phyloP scores from a whole-genome alignment of 257 asterid genomes.

The Plantago elongata region DNA sequence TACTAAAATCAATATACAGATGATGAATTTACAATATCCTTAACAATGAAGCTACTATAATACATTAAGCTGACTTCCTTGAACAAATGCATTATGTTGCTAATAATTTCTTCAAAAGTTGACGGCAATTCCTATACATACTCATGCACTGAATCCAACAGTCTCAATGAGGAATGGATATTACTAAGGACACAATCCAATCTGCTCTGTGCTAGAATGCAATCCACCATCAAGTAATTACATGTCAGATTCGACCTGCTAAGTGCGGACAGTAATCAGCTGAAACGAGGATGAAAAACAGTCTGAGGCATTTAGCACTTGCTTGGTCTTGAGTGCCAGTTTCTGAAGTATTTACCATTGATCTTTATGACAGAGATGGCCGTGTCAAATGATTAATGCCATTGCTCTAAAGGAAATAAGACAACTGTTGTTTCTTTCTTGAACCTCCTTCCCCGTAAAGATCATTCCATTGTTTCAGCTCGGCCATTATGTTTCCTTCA shows the following conservation, averaged over 20 bases:
- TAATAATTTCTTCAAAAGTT: slow-evolving; percentile 20
- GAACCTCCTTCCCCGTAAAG: slow-evolving; percentile 95
- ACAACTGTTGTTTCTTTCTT: slow-evolving; percentile 75
- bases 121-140: slow-evolving; percentile 5
- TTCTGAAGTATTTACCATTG: no score
- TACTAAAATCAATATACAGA: slow-evolving; percentile 18
- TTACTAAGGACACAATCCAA: slow-evolving; percentile 21
- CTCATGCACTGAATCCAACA: no score
- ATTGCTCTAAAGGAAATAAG: slow-evolving; percentile 65
- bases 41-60: slow-evolving; percentile 9
- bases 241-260: slow-evolving; percentile 19
- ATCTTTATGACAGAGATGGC: no score
- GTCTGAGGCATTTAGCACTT: no score
- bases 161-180: slow-evolving; percentile 1
- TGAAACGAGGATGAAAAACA: neutral
- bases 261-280: neutral
- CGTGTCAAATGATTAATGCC: no score
- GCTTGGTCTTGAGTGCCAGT: no score
- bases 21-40: slow-evolving; percentile 24
- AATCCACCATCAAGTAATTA: slow-evolving; percentile 23
- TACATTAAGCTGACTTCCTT: slow-evolving; percentile 12
- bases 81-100: slow-evolving; percentile 20
- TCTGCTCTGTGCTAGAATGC: slow-evolving; percentile 19
- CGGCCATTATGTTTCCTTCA: slow-evolving; percentile 84
- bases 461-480: slow-evolving; percentile 93